phyloP scores from a whole-genome alignment of 352 stramenopile species.

The Pythium angustatum region DNA sequence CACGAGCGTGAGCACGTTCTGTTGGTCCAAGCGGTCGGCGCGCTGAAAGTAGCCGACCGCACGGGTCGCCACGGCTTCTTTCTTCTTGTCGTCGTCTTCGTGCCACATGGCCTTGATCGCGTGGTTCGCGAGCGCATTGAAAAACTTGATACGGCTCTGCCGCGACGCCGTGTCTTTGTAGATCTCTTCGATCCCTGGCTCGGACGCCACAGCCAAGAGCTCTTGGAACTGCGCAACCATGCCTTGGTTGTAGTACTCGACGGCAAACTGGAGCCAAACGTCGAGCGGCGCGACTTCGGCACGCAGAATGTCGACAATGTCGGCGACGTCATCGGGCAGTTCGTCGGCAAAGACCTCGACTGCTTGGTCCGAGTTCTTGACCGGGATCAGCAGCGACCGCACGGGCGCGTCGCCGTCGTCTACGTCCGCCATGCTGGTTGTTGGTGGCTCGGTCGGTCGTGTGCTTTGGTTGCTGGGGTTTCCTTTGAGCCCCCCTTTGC shows the following conservation, averaged over 20 bases:
- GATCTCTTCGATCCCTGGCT: constrained; percentile 86
- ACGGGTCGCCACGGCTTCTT: constrained; percentile 74
- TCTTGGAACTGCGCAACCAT: constrained; percentile 81
- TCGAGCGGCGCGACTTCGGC: constrained; percentile 90
- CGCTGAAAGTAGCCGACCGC: constrained; percentile 87
- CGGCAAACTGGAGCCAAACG: constrained; percentile 91
- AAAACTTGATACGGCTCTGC: constrained; percentile 89
- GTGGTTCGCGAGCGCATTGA: constrained; percentile 84
- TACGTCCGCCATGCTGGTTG: constrained; percentile 27
- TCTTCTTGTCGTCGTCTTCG: constrained; percentile 88
- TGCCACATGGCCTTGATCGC: constrained; percentile 89
- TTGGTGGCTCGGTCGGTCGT: constrained; percentile 1
- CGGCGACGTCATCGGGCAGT: constrained; percentile 88
- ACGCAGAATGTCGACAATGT: constrained; percentile 91
- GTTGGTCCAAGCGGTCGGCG: constrained; percentile 86
- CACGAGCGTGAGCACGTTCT: constrained; percentile 89
- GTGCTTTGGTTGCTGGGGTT: background rate
- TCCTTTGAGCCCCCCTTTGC: constrained; percentile 5
- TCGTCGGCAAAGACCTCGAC: constrained; percentile 91
- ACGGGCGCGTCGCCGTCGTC: constrained; percentile 32
- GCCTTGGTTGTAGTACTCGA: constrained; percentile 90
- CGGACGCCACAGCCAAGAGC: constrained; percentile 79
- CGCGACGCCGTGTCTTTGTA: constrained; percentile 87
- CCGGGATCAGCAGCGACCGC: constrained; percentile 85
- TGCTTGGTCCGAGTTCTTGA: constrained; percentile 89